Evolutionary conservation across 768 basidiomycete genomes (phyloP).

Genomic region (Suillus ampliporus): DNA sequence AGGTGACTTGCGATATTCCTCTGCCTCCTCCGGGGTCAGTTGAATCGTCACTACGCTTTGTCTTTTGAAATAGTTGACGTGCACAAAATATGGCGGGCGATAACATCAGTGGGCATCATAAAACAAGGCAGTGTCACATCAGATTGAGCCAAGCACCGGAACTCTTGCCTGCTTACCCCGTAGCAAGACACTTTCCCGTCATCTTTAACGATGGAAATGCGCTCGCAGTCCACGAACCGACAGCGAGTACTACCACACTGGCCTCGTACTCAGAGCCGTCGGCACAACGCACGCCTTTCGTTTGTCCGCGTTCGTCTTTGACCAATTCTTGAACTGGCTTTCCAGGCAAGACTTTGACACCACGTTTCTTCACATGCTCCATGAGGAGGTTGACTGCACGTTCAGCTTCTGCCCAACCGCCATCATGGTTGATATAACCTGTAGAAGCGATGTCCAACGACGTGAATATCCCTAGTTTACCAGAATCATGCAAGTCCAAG

Average conservation of each 20-base stretch:
- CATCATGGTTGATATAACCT: slow-evolving; percentile 77
- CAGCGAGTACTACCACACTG: slow-evolving; percentile 69
- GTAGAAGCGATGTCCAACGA: slow-evolving; percentile 34
- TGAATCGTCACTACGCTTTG: slow-evolving; percentile 82
- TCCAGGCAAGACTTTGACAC: slow-evolving; percentile 63
- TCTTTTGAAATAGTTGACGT: slow-evolving; percentile 43
- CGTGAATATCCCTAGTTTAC: slow-evolving; percentile 16
- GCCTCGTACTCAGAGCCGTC: slow-evolving; percentile 63
- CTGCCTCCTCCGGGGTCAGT: slow-evolving; percentile 72
- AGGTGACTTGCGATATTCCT: slow-evolving; percentile 63
- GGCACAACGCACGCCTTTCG: slow-evolving; percentile 64
- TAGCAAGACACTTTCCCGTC: slow-evolving; percentile 64
- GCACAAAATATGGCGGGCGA: background rate
- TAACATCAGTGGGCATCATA: background rate
- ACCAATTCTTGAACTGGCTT: slow-evolving; percentile 60
- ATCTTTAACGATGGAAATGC: slow-evolving; percentile 67
- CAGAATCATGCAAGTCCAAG: slow-evolving; percentile 21
- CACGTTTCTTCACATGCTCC: slow-evolving; percentile 57
- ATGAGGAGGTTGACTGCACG: slow-evolving; percentile 66
- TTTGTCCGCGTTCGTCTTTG: slow-evolving; percentile 43
- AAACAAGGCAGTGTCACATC: background rate
- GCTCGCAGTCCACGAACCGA: slow-evolving; percentile 88
- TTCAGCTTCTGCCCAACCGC: slow-evolving; percentile 86
- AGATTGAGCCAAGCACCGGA: background rate
- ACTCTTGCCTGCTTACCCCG: slow-evolving; percentile 64